These are phyloP conservation scores for Globisporangium middletonii DNA, from an alignment of 352 stramenopile species.

Conservation along the genomic window DNA sequence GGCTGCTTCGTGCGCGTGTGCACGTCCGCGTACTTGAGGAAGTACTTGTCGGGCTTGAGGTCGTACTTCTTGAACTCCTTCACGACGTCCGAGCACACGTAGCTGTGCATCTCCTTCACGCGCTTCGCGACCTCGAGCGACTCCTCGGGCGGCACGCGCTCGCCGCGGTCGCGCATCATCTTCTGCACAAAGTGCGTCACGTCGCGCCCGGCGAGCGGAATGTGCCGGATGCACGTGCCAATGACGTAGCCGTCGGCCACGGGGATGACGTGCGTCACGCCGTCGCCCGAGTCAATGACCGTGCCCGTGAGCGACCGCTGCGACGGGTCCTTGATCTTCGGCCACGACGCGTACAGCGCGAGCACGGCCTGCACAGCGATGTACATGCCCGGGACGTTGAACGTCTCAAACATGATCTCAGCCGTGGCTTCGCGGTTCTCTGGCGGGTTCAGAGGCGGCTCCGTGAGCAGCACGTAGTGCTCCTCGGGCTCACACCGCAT, in stretches of 20 bases:
- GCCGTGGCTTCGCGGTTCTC: conserved; percentile 95
- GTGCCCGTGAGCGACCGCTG: conserved; percentile 91
- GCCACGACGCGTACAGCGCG: conserved; percentile 92
- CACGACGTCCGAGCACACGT: conserved; percentile 92
- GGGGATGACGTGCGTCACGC: conserved; percentile 93
- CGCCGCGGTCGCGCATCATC: conserved; percentile 89
- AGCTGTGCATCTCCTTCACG: conserved; percentile 95
- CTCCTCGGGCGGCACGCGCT: conserved; percentile 89
- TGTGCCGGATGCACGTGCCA: conserved; percentile 92
- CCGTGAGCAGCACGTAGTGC: conserved; percentile 90
- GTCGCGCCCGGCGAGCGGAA: conserved; percentile 91
- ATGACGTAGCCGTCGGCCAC: conserved; percentile 96
- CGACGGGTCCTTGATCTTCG: conserved; percentile 80
- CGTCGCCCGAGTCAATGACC: conserved; percentile 93
- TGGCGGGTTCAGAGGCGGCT: conserved; percentile 91
- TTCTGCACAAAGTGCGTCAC: conserved; percentile 96
- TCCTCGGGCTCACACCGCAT: conserved; percentile 92
- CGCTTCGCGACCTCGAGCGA: conserved; percentile 88
- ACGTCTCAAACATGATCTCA: conserved; percentile 97
- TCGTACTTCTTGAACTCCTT: conserved; percentile 98
- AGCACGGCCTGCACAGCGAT: conserved; percentile 95
- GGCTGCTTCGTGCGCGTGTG: conserved; percentile 74
- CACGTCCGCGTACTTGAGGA: conserved; percentile 83
- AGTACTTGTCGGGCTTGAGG: conserved; percentile 88
- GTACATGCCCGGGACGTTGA: conserved; percentile 93